phyloP scores from a whole-genome alignment of 495 filamentous ascomycete species.

The Hypoxylon lienhwacheense region DNA sequence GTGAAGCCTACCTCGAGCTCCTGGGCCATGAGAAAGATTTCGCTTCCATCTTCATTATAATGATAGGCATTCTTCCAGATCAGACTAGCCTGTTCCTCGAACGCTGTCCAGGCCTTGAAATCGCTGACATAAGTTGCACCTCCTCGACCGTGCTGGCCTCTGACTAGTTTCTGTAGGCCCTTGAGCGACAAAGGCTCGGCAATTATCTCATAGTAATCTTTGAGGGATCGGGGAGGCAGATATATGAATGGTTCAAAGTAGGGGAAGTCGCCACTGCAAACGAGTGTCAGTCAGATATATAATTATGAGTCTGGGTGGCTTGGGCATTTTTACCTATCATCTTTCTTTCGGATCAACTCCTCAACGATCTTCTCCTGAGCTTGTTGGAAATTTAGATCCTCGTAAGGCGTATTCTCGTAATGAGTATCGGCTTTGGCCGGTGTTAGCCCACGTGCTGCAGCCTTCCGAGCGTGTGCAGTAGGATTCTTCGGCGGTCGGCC shows the following conservation, averaged over 20 bases:
- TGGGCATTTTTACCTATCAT: constrained; percentile 57
- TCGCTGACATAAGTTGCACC: constrained; percentile 66
- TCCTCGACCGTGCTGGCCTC: constrained; percentile 65
- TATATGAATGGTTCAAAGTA: constrained; percentile 67
- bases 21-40: constrained; percentile 69
- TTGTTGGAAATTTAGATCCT: constrained; percentile 70
- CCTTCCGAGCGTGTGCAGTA: constrained; percentile 31
- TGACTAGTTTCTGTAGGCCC: constrained; percentile 68
- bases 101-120: constrained; percentile 75
- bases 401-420: constrained; percentile 57
- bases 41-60: constrained; percentile 88
- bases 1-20: constrained; percentile 66
- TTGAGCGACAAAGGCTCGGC: constrained; percentile 71
- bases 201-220: constrained; percentile 79
- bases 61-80: constrained; percentile 85
- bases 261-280: constrained; percentile 49
- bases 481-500: constrained; percentile 40
- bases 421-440: constrained; percentile 51
- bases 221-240: constrained; percentile 61
- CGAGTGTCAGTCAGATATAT: constrained; percentile 19
- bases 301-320: not conserved
- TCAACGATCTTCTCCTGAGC: constrained; percentile 80
- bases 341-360: constrained; percentile 64
- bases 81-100: constrained; percentile 73
- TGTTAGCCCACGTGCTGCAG: constrained; percentile 21